Evolutionary conservation across 1,139 yeast genomes (phyloP).

Genomic region (Keqinozyma sinolaborantium): DNA sequence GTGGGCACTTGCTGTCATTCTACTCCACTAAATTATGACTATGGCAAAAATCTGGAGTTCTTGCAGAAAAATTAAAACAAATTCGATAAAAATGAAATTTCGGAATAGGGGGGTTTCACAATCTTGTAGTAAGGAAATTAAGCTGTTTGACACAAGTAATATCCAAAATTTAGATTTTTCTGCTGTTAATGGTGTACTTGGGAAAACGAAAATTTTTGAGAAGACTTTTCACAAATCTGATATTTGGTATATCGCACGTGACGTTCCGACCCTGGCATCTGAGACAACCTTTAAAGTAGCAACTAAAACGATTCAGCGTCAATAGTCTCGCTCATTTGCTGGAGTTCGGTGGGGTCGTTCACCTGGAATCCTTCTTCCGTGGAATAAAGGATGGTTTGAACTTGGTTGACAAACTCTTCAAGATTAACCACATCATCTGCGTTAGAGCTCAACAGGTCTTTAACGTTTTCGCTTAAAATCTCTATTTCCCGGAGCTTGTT

Average conservation of each 20-base stretch:
- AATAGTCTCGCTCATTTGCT: constrained; percentile 7
- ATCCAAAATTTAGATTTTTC: constrained; percentile 1
- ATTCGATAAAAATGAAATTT: too few species aligned
- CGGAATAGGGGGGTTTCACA: too few species aligned
- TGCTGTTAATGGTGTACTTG: too few species aligned
- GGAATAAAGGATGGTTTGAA: constrained; percentile 73
- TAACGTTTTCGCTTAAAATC: constrained; percentile 65
- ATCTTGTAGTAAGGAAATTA: too few species aligned
- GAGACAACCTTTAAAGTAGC: too few species aligned
- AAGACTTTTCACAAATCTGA: neutral
- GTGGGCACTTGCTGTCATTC: constrained; percentile 10
- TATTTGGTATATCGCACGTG: neutral
- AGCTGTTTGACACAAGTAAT: too few species aligned
- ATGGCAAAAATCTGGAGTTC: constrained; percentile 1
- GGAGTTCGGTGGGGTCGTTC: constrained; percentile 25
- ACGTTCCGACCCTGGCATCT: too few species aligned
- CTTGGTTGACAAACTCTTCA: constrained; percentile 47
- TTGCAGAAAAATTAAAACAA: too few species aligned
- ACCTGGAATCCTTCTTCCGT: constrained; percentile 75
- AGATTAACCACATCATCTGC: constrained; percentile 25
- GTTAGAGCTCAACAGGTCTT: constrained; percentile 32
- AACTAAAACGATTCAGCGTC: constrained; percentile 12
- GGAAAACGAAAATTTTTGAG: neutral
- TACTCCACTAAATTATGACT: neutral
- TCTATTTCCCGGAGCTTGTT: constrained; percentile 88